Percentiles rank a stretch among this genome's conserved stretches.
Evolutionary conservation across 805 yeast genomes (phyloP).

Genomic region (Tetrapisispora iriomotensis): DNA sequence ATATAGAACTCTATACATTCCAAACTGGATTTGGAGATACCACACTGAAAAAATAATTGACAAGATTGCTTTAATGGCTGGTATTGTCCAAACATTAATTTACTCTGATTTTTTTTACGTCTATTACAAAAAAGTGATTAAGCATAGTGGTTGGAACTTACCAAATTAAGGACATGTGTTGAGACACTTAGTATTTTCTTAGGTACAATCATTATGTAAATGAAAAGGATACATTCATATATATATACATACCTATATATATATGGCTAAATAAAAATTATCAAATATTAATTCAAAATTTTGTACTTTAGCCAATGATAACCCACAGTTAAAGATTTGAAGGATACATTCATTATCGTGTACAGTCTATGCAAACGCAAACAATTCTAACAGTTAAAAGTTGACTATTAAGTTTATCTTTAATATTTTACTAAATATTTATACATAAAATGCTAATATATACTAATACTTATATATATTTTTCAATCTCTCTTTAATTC

Average conservation of each 20-base stretch:
- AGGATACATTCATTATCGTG: too few relatives aligned
- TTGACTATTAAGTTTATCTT: too few relatives aligned
- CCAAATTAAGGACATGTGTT: conserved; percentile 31
- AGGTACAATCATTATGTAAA: neutral
- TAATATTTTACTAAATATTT: too few relatives aligned
- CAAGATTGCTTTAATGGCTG: conserved; percentile 63
- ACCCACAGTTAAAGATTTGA: too few relatives aligned
- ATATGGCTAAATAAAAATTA: neutral
- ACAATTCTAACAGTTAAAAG: too few relatives aligned
- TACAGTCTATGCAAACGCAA: too few relatives aligned
- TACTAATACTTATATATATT: conserved; percentile 2
- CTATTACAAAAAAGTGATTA: conserved; percentile 72
- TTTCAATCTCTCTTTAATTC: conserved; percentile 81
- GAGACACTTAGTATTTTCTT: neutral
- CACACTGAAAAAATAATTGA: conserved; percentile 50
- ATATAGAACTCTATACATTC: conserved; percentile 82
- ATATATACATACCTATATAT: neutral
- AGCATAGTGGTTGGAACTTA: conserved; percentile 65
- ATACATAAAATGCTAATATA: conserved; percentile 2
- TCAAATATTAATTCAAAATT: neutral
- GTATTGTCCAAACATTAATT: conserved; percentile 72
- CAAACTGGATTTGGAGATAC: conserved; percentile 92
- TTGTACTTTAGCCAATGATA: too few relatives aligned
- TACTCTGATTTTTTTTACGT: conserved; percentile 95
- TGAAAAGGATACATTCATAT: too few relatives aligned